phyloP scores from a whole-genome alignment of 2,329 filamentous ascomycete species.

The Aulographum hederae region DNA sequence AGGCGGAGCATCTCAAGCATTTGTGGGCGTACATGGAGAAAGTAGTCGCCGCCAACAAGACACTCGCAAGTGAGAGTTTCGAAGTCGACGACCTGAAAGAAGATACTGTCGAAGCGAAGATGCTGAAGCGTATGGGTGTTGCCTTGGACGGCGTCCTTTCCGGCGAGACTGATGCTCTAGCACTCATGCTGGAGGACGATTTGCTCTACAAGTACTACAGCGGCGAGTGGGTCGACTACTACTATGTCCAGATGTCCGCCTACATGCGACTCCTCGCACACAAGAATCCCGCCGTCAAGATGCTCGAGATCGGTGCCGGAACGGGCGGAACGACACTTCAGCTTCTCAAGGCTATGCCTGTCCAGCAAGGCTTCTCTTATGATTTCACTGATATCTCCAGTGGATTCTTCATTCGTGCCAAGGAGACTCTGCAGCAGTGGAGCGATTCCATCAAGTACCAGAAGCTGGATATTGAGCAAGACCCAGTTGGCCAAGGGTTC shows the following conservation, averaged over 20 bases:
- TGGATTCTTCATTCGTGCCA: conserved; percentile 4
- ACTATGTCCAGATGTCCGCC: not conserved
- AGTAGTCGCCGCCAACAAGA: too few relatives aligned
- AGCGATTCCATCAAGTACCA: conserved; percentile 1
- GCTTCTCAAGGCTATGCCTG: not conserved
- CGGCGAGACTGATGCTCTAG: not conserved
- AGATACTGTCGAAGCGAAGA: too few relatives aligned
- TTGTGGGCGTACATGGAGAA: too few relatives aligned
- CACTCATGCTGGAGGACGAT: not conserved
- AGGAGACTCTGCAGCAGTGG: conserved; percentile 1
- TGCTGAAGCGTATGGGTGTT: not conserved
- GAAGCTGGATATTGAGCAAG: conserved; percentile 3
- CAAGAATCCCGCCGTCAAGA: conserved; percentile 1
- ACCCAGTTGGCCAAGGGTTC: conserved; percentile 5
- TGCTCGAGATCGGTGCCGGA: conserved; percentile 4
- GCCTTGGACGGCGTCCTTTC: not conserved
- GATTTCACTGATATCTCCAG: conserved; percentile 7
- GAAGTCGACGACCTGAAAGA: too few relatives aligned
- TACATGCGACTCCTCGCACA: not conserved
- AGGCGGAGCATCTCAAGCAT: too few relatives aligned
- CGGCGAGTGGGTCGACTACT: not conserved
- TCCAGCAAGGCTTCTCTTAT: not conserved
- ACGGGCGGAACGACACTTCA: conserved; percentile 1
- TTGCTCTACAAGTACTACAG: not conserved
- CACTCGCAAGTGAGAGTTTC: too few relatives aligned